phyloP scores from a whole-genome alignment of 345 rosid genomes.

The Salix viminalis region DNA sequence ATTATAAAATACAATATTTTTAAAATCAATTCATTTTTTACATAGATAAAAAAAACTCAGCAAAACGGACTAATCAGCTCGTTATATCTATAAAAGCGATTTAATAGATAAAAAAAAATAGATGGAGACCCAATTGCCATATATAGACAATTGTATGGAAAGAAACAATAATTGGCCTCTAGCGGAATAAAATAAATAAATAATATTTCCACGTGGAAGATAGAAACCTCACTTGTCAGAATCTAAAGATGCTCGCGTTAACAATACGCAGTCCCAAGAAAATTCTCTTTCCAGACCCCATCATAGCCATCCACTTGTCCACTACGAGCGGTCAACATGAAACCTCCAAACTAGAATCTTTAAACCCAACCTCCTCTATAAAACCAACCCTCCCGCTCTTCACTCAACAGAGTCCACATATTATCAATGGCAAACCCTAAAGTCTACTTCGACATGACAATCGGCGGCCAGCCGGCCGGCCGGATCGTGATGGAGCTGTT shows the following conservation, averaged over 20 bases:
- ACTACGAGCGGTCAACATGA: conserved; percentile 1
- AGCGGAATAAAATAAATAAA: too few species aligned
- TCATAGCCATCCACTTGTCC: conserved; percentile 7
- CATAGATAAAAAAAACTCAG: too few species aligned
- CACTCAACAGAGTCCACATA: neutral
- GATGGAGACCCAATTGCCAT: neutral
- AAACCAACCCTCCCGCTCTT: neutral
- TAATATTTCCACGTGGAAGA: neutral
- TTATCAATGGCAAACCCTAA: conserved; percentile 16
- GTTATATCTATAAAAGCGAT: too few species aligned
- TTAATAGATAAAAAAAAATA: too few species aligned
- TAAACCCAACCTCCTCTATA: neutral
- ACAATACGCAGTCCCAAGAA: neutral
- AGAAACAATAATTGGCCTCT: neutral
- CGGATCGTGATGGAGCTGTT: conserved; percentile 24
- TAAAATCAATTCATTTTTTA: too few species aligned
- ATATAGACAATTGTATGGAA: too few species aligned
- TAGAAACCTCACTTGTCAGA: neutral
- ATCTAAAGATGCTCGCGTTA: conserved; percentile 6
- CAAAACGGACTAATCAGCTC: too few species aligned
- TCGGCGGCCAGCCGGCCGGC: conserved; percentile 16
- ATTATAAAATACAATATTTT: too few species aligned
- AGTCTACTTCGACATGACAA: conserved; percentile 17
- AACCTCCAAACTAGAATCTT: neutral
- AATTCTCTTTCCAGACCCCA: neutral